These are phyloP conservation scores for Cucurbita moschata DNA, from an alignment of 306 rosid species.

Conservation along the genomic window DNA sequence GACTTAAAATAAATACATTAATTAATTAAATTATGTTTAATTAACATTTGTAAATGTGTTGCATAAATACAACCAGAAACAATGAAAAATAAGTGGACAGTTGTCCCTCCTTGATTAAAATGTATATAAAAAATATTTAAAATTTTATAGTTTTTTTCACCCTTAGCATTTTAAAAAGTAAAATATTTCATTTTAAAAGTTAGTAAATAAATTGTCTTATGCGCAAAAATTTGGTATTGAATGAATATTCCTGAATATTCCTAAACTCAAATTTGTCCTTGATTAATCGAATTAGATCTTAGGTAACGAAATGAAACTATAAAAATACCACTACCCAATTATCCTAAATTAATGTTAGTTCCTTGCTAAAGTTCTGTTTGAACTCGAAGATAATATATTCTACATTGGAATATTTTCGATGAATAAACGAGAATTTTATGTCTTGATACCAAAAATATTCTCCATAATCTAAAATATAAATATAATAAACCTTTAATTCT, in stretches of 20 bases:
- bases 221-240: background rate
- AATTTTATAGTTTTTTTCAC: too few species aligned
- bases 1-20: background rate
- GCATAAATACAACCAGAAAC: too few species aligned
- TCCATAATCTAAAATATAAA: background rate
- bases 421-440: background rate
- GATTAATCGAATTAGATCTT: background rate
- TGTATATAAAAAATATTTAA: too few species aligned
- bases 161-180: too few species aligned
- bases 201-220: too few species aligned
- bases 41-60: too few species aligned
- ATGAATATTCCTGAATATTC: constrained; percentile 7
- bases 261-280: background rate
- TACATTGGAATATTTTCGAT: background rate
- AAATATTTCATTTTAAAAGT: too few species aligned
- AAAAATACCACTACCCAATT: background rate
- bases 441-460: background rate
- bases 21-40: too few species aligned
- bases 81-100: too few species aligned
- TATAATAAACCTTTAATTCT: background rate
- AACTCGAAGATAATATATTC: background rate
- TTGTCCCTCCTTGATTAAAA: too few species aligned
- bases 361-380: background rate
- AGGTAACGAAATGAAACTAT: background rate
- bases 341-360: background rate